Evolutionary conservation across 2,329 filamentous ascomycete species (phyloP), one percentile per base, ranked within the genome.

Genomic region (Pseudogymnoascus sp.): DNA sequence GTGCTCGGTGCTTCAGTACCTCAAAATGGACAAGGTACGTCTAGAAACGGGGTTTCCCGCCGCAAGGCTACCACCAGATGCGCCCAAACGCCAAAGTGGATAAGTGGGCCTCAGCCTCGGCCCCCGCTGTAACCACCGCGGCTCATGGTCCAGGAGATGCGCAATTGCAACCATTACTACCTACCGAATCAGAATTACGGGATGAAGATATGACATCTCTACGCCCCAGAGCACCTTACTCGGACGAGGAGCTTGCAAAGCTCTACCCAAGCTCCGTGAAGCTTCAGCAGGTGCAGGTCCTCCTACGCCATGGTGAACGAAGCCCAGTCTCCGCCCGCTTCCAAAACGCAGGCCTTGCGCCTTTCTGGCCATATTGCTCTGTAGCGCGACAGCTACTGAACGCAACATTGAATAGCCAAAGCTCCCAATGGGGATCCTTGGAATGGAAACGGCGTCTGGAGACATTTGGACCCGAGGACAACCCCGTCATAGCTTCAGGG

Each of bases 321-420:
- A 93, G 88, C 6, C 93, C 93, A 28, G 89, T 97, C 28, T 89
- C 86, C 62, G 82, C 89, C n/a, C 88, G 94, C 38, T 97, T 99
- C 73, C 84, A 89, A 71, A 94, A 93, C 76, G 83, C 84, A 57
- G 85, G 85, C 9, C 79, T 88, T n/a, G 73, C 76, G 43, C 72
- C 81, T 58, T 86, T 86, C 75, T 99, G 94, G 94, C 91, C 94
- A 1, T 97, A 97, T 76, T 99, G 94, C 76, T 83, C 84, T 66
- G 84, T 87, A 61, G 89, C 89, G 20, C 83, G 85, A 63, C 86
- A 87, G 66, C 81, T 97, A 71, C 84, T 80, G 25, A 82, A 83
- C 63, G 80, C 84, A 63, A 80, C 86, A 22, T 77, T 84, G 65
- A 50, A 79, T 79, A 61, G 80, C 80, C 69, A 74, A 75, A 63